A percentile compares a stretch with the other conserved stretches of the same genome.
These are phyloP conservation scores for Boletus sensibilis DNA, from an alignment of 768 basidiomycete genomes.

Conservation along the genomic window DNA sequence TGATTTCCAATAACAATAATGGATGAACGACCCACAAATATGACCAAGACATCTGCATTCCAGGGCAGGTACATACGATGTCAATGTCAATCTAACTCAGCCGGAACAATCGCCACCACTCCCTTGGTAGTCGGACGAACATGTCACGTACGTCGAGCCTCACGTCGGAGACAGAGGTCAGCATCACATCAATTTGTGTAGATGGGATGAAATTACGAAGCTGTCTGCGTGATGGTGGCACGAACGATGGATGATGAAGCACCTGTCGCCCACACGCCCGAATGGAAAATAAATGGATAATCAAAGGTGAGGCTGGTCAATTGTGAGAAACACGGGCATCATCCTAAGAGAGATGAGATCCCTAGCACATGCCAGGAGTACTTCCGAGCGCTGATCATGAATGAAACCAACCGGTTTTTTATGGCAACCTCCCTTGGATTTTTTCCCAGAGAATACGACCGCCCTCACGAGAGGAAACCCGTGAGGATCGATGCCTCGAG, in stretches of 20 bases:
- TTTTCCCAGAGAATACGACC: neutral
- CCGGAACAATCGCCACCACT: slow-evolving; percentile 10
- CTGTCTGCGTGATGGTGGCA: slow-evolving; percentile 11
- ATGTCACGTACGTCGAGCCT: slow-evolving; percentile 2
- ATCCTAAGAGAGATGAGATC: slow-evolving; percentile 13
- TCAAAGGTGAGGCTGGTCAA: neutral
- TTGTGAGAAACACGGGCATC: slow-evolving; percentile 11
- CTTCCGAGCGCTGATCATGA: slow-evolving; percentile 30
- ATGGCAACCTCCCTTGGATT: neutral
- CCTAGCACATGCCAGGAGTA: neutral
- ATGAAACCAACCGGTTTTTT: neutral
- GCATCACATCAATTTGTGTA: neutral
- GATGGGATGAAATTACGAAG: slow-evolving; percentile 18
- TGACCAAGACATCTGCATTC: slow-evolving; percentile 5
- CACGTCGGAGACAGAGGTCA: slow-evolving; percentile 4
- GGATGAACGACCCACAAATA: slow-evolving; percentile 1
- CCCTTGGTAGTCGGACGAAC: slow-evolving; percentile 23
- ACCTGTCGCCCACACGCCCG: slow-evolving; percentile 12
- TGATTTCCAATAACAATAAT: neutral
- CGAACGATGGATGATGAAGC: slow-evolving; percentile 8
- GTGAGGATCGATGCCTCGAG: neutral
- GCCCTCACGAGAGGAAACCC: neutral
- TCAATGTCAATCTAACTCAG: slow-evolving; percentile 1
- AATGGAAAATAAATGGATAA: slow-evolving; percentile 7
- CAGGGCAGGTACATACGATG: neutral